phyloP scores from a whole-genome alignment of 345 rosid genomes.

The Tarenaya hassleriana region DNA sequence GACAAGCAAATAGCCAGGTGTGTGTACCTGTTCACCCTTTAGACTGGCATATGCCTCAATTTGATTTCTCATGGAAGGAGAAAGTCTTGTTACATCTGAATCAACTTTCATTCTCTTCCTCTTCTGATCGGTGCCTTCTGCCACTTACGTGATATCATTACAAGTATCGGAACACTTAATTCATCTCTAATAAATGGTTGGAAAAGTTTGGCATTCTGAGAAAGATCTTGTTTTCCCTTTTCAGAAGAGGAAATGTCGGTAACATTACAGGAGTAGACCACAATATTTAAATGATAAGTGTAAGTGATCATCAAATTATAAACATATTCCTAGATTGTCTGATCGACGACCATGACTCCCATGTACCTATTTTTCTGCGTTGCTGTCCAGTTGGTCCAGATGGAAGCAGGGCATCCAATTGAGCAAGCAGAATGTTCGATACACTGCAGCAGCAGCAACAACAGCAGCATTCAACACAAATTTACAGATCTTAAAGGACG shows the following conservation, averaged over 20 bases:
- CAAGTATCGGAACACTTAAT: constrained; percentile 28
- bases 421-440: constrained; percentile 44
- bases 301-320: no score
- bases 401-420: constrained; percentile 66
- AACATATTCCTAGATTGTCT: no score
- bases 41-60: constrained; percentile 58
- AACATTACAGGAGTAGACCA: neutral
- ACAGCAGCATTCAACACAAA: constrained; percentile 11
- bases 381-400: constrained; percentile 73
- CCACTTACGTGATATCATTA: constrained; percentile 30
- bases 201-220: constrained; percentile 7
- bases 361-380: constrained; percentile 68
- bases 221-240: neutral
- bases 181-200: constrained; percentile 7
- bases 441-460: no score
- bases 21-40: constrained; percentile 73
- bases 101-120: constrained; percentile 69
- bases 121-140: constrained; percentile 72
- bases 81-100: constrained; percentile 54
- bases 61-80: constrained; percentile 56
- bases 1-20: neutral
- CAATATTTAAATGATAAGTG: constrained; percentile 7
- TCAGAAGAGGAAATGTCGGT: constrained; percentile 2
- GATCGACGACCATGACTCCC: no score
- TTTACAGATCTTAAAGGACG: neutral